These are phyloP conservation scores for Trichosanthes cucumerina DNA, from an alignment of 306 rosid species.

Conservation along the genomic window DNA sequence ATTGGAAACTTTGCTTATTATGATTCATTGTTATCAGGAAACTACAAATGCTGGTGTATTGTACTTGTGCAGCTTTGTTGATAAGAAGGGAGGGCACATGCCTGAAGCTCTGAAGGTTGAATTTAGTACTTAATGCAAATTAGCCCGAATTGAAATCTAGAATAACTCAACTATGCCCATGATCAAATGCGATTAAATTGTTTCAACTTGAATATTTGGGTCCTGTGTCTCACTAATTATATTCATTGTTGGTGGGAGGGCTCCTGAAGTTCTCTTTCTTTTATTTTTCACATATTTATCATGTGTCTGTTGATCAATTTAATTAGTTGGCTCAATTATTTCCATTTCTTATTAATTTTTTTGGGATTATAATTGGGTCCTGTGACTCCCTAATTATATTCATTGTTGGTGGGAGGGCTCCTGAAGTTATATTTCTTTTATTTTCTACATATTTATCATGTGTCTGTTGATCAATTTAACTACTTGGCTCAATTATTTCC, in stretches of 20 bases:
- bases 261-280: neutral
- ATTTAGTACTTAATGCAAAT: neutral
- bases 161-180: neutral
- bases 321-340: neutral
- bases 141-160: neutral
- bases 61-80: slow-evolving; percentile 48
- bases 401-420: neutral
- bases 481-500: neutral
- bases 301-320: neutral
- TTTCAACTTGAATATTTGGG: neutral
- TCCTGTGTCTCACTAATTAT: neutral
- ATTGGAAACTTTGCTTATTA: neutral
- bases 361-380: too few species aligned
- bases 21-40: slow-evolving; percentile 31
- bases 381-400: too few species aligned
- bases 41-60: slow-evolving; percentile 50
- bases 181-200: neutral
- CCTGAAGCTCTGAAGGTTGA: slow-evolving; percentile 56
- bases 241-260: neutral
- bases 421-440: neutral
- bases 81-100: slow-evolving; percentile 37
- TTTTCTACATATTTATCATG: neutral
- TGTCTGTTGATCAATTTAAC: neutral
- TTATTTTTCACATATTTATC: neutral
- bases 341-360: neutral